Evolutionary conservation across 768 basidiomycete genomes (phyloP), one percentile per base, ranked within the genome.

Genomic region (Psilocybe azurescens): DNA sequence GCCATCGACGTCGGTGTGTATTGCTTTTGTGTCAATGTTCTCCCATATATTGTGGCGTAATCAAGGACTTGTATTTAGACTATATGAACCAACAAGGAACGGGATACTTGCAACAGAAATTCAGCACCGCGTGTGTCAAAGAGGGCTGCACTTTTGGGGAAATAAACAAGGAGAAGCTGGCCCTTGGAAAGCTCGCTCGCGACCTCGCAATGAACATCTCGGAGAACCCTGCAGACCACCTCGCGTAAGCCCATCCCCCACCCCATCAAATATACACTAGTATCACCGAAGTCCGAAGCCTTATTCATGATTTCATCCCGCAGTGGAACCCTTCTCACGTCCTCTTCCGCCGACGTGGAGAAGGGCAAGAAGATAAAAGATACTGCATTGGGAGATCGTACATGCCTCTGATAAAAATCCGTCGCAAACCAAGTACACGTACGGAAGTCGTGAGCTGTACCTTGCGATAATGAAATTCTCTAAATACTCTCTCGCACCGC

Each of bases 61-160:
- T 24, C 24, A 2, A 2, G 24, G 24, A 24, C 24, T 2, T 4
- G 44, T 20, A 33, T 28, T 39, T 7, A 86, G 85, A 78, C 1
- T 80, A 80, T 41, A 62, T 81, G 57, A 79, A 72, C 4, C 67
- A 65, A 5, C 61, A 69, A 0, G 82, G 80, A 0, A 79, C 77
- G 0, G 86, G 86, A 0, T 87, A 85, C 56, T 68, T 81, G 0
- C 84, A 86, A 60, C 70, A 71, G 20, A 70, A 68, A 0, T 87
- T 87, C 60, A 66, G 36, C 4, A 53, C 65, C 1, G 24, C 32
- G 46, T 87, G 86, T 62, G 28, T 47, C 1, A 62, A 64, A 1
- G 29, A 39, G 10, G 48, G n/a, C 1, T 87, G 86, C 64, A 58
- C 58, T 9, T 71, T 78, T 32, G 33, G 36, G 3, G 67, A 62